A percentile compares a stretch with the other conserved stretches of the same genome.
These are phyloP conservation scores for Cercospora beticola DNA, from an alignment of 2,329 filamentous ascomycete genomes.

Conservation along the genomic window DNA sequence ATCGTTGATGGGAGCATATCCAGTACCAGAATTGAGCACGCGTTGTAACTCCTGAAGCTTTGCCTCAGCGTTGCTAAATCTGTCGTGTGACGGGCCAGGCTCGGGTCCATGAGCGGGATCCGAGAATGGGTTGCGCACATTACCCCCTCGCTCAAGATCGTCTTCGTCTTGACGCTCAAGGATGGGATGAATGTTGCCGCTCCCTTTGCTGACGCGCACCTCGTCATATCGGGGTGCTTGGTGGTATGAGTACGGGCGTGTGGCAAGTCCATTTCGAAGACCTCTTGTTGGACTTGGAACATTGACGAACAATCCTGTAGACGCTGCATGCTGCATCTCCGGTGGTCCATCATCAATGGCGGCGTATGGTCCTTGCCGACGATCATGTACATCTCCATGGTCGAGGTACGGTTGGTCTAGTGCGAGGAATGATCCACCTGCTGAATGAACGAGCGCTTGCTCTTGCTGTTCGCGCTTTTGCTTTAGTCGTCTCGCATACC, in stretches of 20 bases:
- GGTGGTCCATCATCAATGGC: conserved; percentile 31
- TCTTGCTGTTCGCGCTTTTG: conserved; percentile 50
- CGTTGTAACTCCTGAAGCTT: conserved; percentile 23
- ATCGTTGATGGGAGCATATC: conserved; percentile 26
- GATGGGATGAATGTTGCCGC: conserved; percentile 40
- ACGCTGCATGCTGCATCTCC: conserved; percentile 38
- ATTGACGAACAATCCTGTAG: conserved; percentile 49
- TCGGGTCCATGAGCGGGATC: conserved; percentile 37
- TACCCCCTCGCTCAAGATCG: conserved; percentile 2
- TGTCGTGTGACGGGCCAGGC: conserved; percentile 23
- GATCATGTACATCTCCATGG: conserved; percentile 37
- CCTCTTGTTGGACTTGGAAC: conserved; percentile 52
- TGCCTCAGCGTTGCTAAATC: conserved; percentile 19
- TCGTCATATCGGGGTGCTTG: conserved; percentile 49
- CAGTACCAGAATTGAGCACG: conserved; percentile 15
- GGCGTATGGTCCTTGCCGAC: conserved; percentile 43
- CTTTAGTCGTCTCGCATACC: conserved; percentile 46
- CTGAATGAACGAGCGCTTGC: conserved; percentile 46
- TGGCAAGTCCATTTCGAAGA: conserved; percentile 43
- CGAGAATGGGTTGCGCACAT: conserved; percentile 41
- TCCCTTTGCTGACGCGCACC: conserved; percentile 49
- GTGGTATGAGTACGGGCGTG: conserved; percentile 41
- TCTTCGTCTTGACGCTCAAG: conserved; percentile 28
- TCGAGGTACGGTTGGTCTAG: conserved; percentile 45
- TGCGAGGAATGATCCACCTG: conserved; percentile 43